These are phyloP conservation scores for Colletotrichum caudatum DNA, from an alignment of 2,329 filamentous ascomycete species.

Conservation along the genomic window DNA sequence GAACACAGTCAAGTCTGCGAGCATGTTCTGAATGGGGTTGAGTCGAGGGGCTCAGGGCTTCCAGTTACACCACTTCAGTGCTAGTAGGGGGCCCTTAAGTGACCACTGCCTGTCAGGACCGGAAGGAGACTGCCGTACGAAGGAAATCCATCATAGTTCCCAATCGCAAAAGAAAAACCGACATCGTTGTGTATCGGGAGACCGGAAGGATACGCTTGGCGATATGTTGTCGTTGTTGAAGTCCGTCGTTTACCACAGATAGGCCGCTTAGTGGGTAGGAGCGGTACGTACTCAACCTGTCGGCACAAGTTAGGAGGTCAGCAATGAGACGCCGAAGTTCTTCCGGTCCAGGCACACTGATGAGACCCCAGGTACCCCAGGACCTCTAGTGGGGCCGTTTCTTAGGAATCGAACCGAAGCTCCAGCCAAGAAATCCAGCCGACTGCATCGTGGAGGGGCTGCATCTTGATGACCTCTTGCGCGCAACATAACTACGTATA, in stretches of 20 bases:
- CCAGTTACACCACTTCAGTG: constrained; percentile 17
- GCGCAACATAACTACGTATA: constrained; percentile 10
- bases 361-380: constrained; percentile 19
- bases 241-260: not conserved
- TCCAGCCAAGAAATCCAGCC: constrained; percentile 24
- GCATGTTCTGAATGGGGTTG: constrained; percentile 6
- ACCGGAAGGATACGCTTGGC: not conserved
- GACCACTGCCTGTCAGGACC: not conserved
- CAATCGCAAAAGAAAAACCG: not conserved
- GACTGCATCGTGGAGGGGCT: constrained; percentile 38
- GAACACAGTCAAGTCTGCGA: not conserved
- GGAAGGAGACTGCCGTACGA: not conserved
- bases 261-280: constrained; percentile 1
- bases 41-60: not conserved
- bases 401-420: constrained; percentile 38
- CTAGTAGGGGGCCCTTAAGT: not conserved
- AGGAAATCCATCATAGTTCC: not conserved
- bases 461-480: constrained; percentile 20
- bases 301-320: not conserved
- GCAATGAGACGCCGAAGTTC: constrained; percentile 20
- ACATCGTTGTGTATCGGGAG: not conserved
- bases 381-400: constrained; percentile 38
- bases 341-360: constrained; percentile 17
- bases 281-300: not conserved
- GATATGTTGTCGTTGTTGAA: not conserved